These are phyloP conservation scores for Roridomyces roridus DNA, from an alignment of 768 basidiomycete genomes.

Conservation along the genomic window DNA sequence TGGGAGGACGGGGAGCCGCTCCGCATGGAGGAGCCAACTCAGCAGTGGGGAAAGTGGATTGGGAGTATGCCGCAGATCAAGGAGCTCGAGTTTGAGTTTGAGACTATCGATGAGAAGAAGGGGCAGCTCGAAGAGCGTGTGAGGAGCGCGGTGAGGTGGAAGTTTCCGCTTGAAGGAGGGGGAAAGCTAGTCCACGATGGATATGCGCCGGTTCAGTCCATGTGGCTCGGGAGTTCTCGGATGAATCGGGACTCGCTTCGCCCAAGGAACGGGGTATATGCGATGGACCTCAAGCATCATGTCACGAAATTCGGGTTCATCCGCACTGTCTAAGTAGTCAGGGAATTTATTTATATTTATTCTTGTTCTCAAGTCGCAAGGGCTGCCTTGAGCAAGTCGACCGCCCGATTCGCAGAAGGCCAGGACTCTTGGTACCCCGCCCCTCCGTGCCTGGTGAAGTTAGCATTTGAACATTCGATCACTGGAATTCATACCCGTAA, in stretches of 20 bases:
- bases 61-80: slow-evolving; percentile 14
- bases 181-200: slow-evolving; percentile 13
- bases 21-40: slow-evolving; percentile 1
- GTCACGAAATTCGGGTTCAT: slow-evolving; percentile 12
- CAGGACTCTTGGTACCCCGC: slow-evolving; percentile 63
- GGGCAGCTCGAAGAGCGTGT: slow-evolving; percentile 25
- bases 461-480: no score
- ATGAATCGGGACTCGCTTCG: slow-evolving; percentile 1
- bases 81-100: slow-evolving; percentile 30
- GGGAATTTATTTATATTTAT: background rate
- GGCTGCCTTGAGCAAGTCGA: slow-evolving; percentile 48
- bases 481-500: background rate
- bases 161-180: slow-evolving; percentile 1
- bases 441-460: slow-evolving; percentile 51
- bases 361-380: slow-evolving; percentile 21
- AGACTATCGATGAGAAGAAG: slow-evolving; percentile 28
- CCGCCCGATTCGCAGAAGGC: slow-evolving; percentile 55
- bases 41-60: slow-evolving; percentile 22
- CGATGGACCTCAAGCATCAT: background rate
- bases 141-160: slow-evolving; percentile 9
- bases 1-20: slow-evolving; percentile 28
- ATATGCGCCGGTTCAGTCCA: background rate
- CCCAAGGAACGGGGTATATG: background rate
- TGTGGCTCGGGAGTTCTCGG: slow-evolving; percentile 5
- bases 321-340: no score